Evolutionary conservation across 192 early-diverging fungal genomes (phyloP), one percentile per base, ranked within the genome.

Genomic region (Coemansia sp.): DNA sequence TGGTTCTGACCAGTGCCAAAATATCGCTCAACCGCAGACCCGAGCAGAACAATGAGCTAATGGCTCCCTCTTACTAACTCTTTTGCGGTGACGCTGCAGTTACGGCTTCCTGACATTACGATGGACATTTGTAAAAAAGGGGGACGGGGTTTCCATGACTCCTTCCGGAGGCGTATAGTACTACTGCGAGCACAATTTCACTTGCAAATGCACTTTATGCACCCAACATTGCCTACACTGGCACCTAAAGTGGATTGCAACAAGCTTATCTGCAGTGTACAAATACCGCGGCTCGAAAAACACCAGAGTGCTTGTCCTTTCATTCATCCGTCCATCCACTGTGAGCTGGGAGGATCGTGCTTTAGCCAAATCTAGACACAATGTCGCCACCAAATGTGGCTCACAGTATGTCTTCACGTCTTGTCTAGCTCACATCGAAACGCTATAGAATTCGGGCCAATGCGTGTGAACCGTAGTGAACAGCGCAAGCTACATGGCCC

Each of bases 331-430:
- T 10, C 41, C 41, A 45, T 21, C 15, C 48, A 49, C 48, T 49
- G 48, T 49, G 48, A 49, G 48, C 48, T 49, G 48, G 12, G 19
- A 21, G 48, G 17, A 49, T 19, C 48, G 48, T 49, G 48, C n/a
- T 21, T 49, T n/a, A 19, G 7, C 48, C n/a, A 49, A 49, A 49
- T 7, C 48, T 21, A 49, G 48, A 21, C 19, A 49, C 48, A 49
- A 49, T 49, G 48, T 49, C n/a, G 48, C 48, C 48, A 49, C 48
- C 48, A 49, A 49, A 49, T 17, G 48, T 49, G 48, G 48, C 48
- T 49, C 48, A 49, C 48, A 49, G 19, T 19, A 49, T 49, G 15
- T 17, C n/a, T 8, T 19, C 48, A 21, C 41, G 15, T 45, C 37
- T 38, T 38, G 37, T 38, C 41, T 45, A 41, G 39, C 3, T 15